Base-by-base conservation (phyloP, 805 yeast species). In the Priceomyces carsonii region DNA sequence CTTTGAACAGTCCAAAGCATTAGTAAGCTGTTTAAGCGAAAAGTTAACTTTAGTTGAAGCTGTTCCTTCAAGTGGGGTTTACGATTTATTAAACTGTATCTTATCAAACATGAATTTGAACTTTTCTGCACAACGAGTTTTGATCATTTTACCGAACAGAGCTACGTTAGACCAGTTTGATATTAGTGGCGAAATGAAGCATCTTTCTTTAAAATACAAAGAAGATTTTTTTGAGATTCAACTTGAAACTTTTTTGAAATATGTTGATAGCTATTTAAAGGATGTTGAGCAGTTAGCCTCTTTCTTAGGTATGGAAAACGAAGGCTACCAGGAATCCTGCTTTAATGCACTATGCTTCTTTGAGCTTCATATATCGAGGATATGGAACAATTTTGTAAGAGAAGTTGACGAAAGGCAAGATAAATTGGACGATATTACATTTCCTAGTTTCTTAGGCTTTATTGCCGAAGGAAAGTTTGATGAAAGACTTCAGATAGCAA, bases 311-410 rank as follows among this genome's bases (percentile, higher is more conserved):
- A 44, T 30, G 38, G 39, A 24, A 5, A 45, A 42, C 6, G 45
- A 36, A 26, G 48, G 43, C 8, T 49, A 42, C 29, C 43, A 16
- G 13, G 39, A 43, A 4, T 38, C 46, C 2, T 39, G 48, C 6
- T 42, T 41, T 17, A 47, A 51, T 29, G 56, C 54, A 0, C 32
- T 48, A 23, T 32, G 48, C 36, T 37, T 55, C 21, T 50, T 47
- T 33, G 32, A 51, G 18, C 26, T 32, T 2, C 57, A 53, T 21
- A 39, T 54, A 5, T 12, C 18, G n/a, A 35, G 18, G 15, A 30
- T 26, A 6, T 55, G 61, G 61, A 33, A 27, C 12, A 22, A 19
- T 9, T 45, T 30, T 20, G 27, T 41, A 23, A 17, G 12, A 8
- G 22, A 22, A 3, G 3, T 35, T 8, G 31, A 23, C 22, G 24